phyloP scores from a whole-genome alignment of 2,329 filamentous ascomycete genomes.

The Xenoacremonium recifei region DNA sequence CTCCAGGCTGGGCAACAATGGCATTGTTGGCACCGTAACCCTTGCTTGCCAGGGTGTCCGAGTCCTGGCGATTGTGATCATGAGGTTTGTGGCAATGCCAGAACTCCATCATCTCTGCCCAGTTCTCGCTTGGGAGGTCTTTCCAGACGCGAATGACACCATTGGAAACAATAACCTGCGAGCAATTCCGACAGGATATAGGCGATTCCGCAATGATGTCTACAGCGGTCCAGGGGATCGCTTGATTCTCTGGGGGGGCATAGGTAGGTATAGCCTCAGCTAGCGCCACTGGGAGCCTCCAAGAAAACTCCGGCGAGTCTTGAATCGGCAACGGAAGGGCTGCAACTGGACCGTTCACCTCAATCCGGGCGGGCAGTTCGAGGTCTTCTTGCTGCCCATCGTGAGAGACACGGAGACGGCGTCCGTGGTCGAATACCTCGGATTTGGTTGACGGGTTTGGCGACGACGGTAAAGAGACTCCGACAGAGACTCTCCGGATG shows the following conservation, averaged over 20 bases:
- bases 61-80: slow-evolving; percentile 45
- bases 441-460: slow-evolving; percentile 42
- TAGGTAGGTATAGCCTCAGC: slow-evolving; percentile 19
- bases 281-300: slow-evolving; percentile 49
- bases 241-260: slow-evolving; percentile 36
- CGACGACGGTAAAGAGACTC: slow-evolving; percentile 47
- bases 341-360: slow-evolving; percentile 26
- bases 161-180: slow-evolving; percentile 34
- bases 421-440: slow-evolving; percentile 44
- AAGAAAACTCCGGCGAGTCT: slow-evolving; percentile 40
- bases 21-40: slow-evolving; percentile 82
- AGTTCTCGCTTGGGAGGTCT: slow-evolving; percentile 92
- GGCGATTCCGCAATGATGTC: slow-evolving; percentile 40
- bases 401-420: slow-evolving; percentile 48
- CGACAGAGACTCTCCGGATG: slow-evolving; percentile 62
- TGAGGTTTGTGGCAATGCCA: slow-evolving; percentile 98
- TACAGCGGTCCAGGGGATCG: slow-evolving; percentile 55
- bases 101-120: slow-evolving; percentile 99
- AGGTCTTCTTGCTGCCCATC: slow-evolving; percentile 34
- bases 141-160: slow-evolving; percentile 66
- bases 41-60: slow-evolving; percentile 56
- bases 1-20: slow-evolving; percentile 62
- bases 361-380: slow-evolving; percentile 43
- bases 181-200: slow-evolving; percentile 44
- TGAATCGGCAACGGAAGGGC: slow-evolving; percentile 36